A percentile compares a stretch with the other conserved stretches of the same genome.
Conservation (phyloP, 2,329 filamentous ascomycete genomes). For the Trichoderma arundinaceum region DNA sequence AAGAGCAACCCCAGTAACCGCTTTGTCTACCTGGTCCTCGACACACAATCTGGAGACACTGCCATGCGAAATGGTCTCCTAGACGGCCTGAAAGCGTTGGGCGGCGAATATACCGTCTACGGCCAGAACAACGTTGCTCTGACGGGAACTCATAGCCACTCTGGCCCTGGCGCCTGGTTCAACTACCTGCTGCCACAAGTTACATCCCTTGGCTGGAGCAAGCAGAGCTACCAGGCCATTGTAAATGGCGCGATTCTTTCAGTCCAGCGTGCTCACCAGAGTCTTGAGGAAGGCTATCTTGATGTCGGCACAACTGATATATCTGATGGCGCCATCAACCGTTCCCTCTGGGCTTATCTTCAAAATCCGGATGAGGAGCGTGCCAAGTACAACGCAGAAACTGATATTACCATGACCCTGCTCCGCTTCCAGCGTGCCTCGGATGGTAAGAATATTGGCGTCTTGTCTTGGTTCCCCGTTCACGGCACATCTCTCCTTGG, state of each 20-base stretch:
- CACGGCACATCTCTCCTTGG: constrained; percentile 90
- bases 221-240: constrained; percentile 86
- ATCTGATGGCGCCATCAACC: constrained; percentile 81
- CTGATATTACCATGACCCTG: constrained; percentile 70
- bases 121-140: constrained; percentile 82
- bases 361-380: constrained; percentile 82
- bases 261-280: constrained; percentile 75
- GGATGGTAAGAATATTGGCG: constrained; percentile 76
- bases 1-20: constrained; percentile 68
- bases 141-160: constrained; percentile 91
- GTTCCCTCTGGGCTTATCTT: constrained; percentile 86
- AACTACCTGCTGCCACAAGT: constrained; percentile 95
- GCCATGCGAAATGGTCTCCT: constrained; percentile 87
- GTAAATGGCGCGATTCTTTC: constrained; percentile 84
- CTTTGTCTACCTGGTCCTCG: constrained; percentile 86
- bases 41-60: constrained; percentile 87
- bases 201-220: constrained; percentile 83
- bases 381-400: constrained; percentile 63
- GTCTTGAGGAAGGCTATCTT: constrained; percentile 66
- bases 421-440: constrained; percentile 76
- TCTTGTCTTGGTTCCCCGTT: constrained; percentile 89
- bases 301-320: constrained; percentile 73
- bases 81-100: constrained; percentile 71
- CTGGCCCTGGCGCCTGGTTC: constrained; percentile 89
- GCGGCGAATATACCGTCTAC: constrained; percentile 75